Percentiles rank a stretch among this genome's conserved stretches.
These are phyloP conservation scores for Saccharum hybrid DNA, from an alignment of 202 grass and related monocot genomes.

Conservation along the genomic window DNA sequence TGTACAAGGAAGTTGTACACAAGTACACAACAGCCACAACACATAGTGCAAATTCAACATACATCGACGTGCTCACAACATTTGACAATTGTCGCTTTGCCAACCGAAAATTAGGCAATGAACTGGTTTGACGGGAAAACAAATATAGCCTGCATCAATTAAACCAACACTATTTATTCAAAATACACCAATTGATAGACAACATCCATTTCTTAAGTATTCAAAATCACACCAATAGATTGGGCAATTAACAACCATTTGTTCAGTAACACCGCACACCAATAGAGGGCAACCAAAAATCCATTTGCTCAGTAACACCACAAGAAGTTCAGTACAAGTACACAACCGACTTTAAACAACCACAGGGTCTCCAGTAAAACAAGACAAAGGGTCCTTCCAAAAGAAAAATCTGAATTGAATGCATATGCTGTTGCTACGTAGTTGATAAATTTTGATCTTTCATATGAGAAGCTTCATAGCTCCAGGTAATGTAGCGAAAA, in stretches of 20 bases:
- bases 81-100: no score
- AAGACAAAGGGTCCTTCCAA: neutral
- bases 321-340: neutral
- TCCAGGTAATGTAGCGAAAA: neutral
- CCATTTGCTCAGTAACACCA: neutral
- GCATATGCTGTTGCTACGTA: neutral
- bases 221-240: neutral
- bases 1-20: no score
- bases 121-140: no score
- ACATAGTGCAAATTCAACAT: no score
- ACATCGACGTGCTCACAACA: no score
- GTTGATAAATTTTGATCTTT: neutral
- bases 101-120: no score
- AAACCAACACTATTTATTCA: neutral
- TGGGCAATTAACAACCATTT: neutral
- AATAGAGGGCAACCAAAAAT: neutral
- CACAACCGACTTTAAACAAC: neutral
- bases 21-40: no score
- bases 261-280: neutral
- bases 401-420: neutral
- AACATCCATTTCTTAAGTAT: no score
- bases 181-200: neutral
- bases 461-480: slow-evolving; percentile 9
- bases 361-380: neutral
- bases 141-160: neutral